Percentiles rank a stretch among this genome's conserved stretches.
These are phyloP conservation scores for Penicillium fimorum DNA, from an alignment of 495 filamentous ascomycete genomes.

Conservation along the genomic window DNA sequence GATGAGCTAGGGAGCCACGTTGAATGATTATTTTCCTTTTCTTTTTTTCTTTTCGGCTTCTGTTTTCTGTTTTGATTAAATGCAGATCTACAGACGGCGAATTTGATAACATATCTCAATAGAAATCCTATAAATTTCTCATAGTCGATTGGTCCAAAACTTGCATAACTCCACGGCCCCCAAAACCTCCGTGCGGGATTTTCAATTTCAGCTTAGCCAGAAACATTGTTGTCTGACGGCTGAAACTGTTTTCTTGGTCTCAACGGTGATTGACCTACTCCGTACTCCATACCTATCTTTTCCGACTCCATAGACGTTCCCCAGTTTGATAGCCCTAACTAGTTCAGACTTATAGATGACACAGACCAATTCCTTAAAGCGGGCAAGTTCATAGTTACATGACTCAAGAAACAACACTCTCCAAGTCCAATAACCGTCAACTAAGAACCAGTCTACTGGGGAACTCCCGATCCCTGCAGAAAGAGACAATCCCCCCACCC, in stretches of 20 bases:
- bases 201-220: slow-evolving; percentile 1
- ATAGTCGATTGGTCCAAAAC: slow-evolving; percentile 1
- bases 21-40: background rate
- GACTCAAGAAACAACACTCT: background rate
- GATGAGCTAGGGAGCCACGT: slow-evolving; percentile 7
- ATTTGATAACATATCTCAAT: background rate
- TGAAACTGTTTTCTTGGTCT: background rate
- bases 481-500: background rate
- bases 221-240: background rate
- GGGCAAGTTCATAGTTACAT: slow-evolving; percentile 1
- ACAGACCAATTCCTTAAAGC: background rate
- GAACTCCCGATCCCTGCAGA: slow-evolving; percentile 6
- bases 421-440: background rate
- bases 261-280: background rate
- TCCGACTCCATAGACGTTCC: background rate
- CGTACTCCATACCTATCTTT: too few relatives aligned
- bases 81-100: slow-evolving; percentile 5
- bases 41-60: background rate
- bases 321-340: background rate
- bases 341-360: background rate
- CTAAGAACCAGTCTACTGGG: slow-evolving; percentile 2
- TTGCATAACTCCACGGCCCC: slow-evolving; percentile 11
- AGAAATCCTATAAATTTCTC: slow-evolving; percentile 2
- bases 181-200: slow-evolving; percentile 10
- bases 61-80: slow-evolving; percentile 1